Percentiles rank a stretch among this genome's conserved stretches.
phyloP scores from a whole-genome alignment of 1,284 basidiomycete genomes.

The Naganishia sp. region DNA sequence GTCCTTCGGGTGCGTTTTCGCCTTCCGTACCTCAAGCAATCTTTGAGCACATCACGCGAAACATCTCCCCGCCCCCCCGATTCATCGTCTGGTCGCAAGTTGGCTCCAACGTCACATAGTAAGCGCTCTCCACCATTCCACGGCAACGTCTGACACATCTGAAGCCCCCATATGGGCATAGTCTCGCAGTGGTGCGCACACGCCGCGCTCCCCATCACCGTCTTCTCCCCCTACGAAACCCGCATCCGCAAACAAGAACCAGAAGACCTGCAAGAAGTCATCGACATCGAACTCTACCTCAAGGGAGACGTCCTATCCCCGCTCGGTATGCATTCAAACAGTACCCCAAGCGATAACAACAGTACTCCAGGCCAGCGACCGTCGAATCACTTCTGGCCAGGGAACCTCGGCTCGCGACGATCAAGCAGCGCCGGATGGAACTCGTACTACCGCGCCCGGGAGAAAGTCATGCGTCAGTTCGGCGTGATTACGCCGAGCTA shows the following conservation, averaged over 20 bases:
- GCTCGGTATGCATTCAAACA: slow-evolving; percentile 4
- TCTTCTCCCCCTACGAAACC: slow-evolving; percentile 48
- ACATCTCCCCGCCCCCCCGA: slow-evolving; percentile 44
- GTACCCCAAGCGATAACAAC: not conserved
- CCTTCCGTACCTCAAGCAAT: slow-evolving; percentile 48
- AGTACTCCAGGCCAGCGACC: not conserved
- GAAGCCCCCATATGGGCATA: slow-evolving; percentile 44
- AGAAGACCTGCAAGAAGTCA: slow-evolving; percentile 42
- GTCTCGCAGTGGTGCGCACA: slow-evolving; percentile 45
- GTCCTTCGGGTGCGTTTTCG: slow-evolving; percentile 45
- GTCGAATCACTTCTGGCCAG: slow-evolving; percentile 3
- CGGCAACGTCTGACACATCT: not conserved
- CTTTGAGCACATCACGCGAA: slow-evolving; percentile 43
- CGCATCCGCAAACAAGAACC: slow-evolving; percentile 41
- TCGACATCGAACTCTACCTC: slow-evolving; percentile 50
- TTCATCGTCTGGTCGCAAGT: slow-evolving; percentile 49
- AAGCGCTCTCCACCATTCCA: not conserved
- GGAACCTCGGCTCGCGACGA: slow-evolving; percentile 9
- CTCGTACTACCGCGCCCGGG: slow-evolving; percentile 29
- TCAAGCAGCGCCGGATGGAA: slow-evolving; percentile 18
- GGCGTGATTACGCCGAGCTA: slow-evolving; percentile 28
- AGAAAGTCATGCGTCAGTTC: slow-evolving; percentile 27
- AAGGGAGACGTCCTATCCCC: slow-evolving; percentile 29
- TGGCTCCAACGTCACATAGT: slow-evolving; percentile 43
- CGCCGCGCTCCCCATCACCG: slow-evolving; percentile 40